Conservation (phyloP, 1,139 yeast species). For the Arxiozyma telluris region DNA sequence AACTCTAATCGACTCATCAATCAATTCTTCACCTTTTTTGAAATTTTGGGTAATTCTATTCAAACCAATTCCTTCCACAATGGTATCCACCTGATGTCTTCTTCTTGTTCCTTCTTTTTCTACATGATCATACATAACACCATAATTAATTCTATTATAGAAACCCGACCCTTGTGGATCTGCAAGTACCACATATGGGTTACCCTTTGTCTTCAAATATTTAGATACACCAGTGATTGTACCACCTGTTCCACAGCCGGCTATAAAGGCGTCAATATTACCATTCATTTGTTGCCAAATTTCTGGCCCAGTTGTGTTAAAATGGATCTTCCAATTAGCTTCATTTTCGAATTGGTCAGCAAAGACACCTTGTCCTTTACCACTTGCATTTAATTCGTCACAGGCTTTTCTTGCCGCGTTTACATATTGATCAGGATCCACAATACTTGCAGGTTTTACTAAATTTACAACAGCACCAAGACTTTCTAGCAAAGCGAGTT, state of each 20-base stretch:
- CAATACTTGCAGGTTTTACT: conserved; percentile 91
- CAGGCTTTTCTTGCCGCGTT: conserved; percentile 74
- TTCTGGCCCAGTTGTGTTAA: conserved; percentile 81
- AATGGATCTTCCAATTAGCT: conserved; percentile 81
- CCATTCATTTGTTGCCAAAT: conserved; percentile 62
- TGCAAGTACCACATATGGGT: conserved; percentile 50
- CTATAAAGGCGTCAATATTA: conserved; percentile 62
- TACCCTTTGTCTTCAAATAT: conserved; percentile 49
- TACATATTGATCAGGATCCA: conserved; percentile 87
- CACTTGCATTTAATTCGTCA: conserved; percentile 39
- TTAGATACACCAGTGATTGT: conserved; percentile 58
- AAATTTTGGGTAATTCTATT: conserved; percentile 81
- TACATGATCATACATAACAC: conserved; percentile 85
- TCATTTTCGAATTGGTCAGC: conserved; percentile 96
- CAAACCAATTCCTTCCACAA: conserved; percentile 89
- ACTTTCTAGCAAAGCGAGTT: conserved; percentile 56
- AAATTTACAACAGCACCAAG: conserved; percentile 83
- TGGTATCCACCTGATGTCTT: conserved; percentile 91
- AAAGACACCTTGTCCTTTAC: conserved; percentile 53
- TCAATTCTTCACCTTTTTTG: conserved; percentile 53
- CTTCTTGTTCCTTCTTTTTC: conserved; percentile 91
- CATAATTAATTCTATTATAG: conserved; percentile 71
- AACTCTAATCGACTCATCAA: conserved; percentile 76
- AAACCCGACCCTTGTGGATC: conserved; percentile 97
- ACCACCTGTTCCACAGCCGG: conserved; percentile 65